Percentiles rank a stretch among this genome's conserved stretches.
phyloP scores from a whole-genome alignment of 2,329 filamentous ascomycete genomes.

The Fusarium subtropicale region DNA sequence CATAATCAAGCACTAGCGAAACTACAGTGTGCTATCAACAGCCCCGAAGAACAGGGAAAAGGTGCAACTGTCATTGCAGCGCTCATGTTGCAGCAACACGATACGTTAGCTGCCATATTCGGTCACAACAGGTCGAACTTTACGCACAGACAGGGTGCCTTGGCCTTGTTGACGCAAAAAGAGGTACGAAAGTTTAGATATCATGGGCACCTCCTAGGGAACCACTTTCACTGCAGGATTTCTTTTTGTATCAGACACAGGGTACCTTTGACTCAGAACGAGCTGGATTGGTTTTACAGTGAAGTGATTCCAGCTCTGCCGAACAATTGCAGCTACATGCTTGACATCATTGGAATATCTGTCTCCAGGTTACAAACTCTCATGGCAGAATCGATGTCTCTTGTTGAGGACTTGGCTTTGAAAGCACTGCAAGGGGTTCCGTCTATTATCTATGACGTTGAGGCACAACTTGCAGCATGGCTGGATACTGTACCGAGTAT shows the following conservation, averaged over 20 bases:
- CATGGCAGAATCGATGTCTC: fast-evolving
- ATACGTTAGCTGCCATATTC: constrained; percentile 20
- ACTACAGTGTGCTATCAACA: constrained; percentile 4
- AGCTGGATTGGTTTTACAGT: background rate
- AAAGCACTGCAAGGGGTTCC: background rate
- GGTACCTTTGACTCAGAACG: background rate
- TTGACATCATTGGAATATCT: constrained; percentile 22
- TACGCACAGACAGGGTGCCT: constrained; percentile 22
- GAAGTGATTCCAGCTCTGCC: constrained; percentile 16
- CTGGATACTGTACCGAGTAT: background rate
- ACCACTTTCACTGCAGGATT: constrained; percentile 28
- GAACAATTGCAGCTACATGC: constrained; percentile 19
- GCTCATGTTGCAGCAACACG: constrained; percentile 28
- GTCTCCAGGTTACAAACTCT: background rate
- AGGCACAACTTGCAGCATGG: constrained; percentile 13
- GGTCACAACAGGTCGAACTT: constrained; percentile 2
- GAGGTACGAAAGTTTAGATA: background rate
- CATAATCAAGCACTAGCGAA: constrained; percentile 4
- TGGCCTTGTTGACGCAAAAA: constrained; percentile 5
- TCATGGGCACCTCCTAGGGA: constrained; percentile 8
- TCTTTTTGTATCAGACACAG: constrained; percentile 7
- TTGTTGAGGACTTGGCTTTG: fast-evolving
- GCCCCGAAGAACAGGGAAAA: background rate
- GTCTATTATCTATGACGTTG: background rate
- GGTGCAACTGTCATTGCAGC: constrained; percentile 27